Evolutionary conservation across 495 filamentous ascomycete species (phyloP).

Genomic region (Opeltia flavorubescens): DNA sequence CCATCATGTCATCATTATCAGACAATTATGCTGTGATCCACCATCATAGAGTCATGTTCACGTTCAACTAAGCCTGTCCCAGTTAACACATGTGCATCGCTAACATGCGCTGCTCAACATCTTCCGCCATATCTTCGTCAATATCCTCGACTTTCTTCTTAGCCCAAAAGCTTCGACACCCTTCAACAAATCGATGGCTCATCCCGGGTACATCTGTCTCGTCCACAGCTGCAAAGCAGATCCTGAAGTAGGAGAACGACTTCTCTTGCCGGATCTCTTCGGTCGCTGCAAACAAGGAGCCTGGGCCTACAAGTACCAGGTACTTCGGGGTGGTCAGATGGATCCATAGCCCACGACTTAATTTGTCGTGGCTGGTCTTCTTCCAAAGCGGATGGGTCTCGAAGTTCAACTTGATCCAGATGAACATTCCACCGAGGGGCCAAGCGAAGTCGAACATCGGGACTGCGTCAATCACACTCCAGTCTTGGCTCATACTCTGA

Average conservation of each 20-base stretch:
- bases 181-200: constrained; percentile 49
- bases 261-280: constrained; percentile 34
- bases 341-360: constrained; percentile 54
- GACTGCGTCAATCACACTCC: constrained; percentile 51
- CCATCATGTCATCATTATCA: no score
- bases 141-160: constrained; percentile 52
- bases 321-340: constrained; percentile 55
- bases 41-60: no score
- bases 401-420: constrained; percentile 63
- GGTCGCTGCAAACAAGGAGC: constrained; percentile 56
- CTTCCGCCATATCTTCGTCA: constrained; percentile 21
- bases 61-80: not conserved
- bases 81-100: not conserved
- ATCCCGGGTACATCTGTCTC: constrained; percentile 48
- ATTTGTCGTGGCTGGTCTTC: constrained; percentile 24
- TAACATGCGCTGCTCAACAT: not conserved
- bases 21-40: no score
- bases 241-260: constrained; percentile 53
- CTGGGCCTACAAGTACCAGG: constrained; percentile 50
- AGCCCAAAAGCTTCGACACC: constrained; percentile 59
- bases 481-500: constrained; percentile 36
- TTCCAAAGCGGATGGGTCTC: constrained; percentile 55
- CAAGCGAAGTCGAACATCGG: constrained; percentile 58
- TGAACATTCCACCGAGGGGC: constrained; percentile 87
- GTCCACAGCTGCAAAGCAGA: constrained; percentile 76